These are phyloP conservation scores for Verticillium nonalfalfae DNA, from an alignment of 2,329 filamentous ascomycete species.

Conservation along the genomic window DNA sequence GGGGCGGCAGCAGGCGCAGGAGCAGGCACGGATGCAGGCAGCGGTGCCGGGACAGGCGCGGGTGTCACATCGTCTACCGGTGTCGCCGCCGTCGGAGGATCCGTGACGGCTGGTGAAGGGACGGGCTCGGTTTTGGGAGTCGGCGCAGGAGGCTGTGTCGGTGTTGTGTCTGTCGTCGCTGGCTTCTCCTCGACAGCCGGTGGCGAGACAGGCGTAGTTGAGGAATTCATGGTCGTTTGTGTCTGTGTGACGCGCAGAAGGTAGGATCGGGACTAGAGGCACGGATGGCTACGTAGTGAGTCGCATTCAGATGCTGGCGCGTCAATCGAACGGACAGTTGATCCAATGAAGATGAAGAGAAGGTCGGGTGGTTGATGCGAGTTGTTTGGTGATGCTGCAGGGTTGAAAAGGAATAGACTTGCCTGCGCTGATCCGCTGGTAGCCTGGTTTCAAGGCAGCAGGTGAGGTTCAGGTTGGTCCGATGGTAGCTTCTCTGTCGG, in stretches of 20 bases:
- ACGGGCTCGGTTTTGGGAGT: conserved; percentile 3
- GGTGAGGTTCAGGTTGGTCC: neutral
- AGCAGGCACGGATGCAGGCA: neutral
- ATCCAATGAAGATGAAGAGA: neutral
- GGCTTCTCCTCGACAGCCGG: neutral
- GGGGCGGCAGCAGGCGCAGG: neutral
- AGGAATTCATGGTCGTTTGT: neutral
- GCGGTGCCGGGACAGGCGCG: neutral
- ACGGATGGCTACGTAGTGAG: neutral
- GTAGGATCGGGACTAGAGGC: neutral
- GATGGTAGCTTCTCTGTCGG: neutral
- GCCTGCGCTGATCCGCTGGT: neutral
- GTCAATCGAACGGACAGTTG: neutral
- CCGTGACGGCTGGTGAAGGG: conserved; percentile 5
- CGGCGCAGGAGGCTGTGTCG: neutral
- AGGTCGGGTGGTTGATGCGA: neutral
- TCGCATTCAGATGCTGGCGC: neutral
- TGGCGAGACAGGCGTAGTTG: neutral
- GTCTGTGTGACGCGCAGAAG: neutral
- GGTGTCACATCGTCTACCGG: conserved; percentile 3
- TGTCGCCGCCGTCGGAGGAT: conserved; percentile 5
- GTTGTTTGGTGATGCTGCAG: neutral
- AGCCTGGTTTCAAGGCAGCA: neutral
- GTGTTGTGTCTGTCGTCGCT: neutral
- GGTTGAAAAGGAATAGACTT: neutral